A percentile compares a stretch with the other conserved stretches of the same genome.
Conservation (phyloP, 306 rosid species). For the Potentilla sterilis region DNA sequence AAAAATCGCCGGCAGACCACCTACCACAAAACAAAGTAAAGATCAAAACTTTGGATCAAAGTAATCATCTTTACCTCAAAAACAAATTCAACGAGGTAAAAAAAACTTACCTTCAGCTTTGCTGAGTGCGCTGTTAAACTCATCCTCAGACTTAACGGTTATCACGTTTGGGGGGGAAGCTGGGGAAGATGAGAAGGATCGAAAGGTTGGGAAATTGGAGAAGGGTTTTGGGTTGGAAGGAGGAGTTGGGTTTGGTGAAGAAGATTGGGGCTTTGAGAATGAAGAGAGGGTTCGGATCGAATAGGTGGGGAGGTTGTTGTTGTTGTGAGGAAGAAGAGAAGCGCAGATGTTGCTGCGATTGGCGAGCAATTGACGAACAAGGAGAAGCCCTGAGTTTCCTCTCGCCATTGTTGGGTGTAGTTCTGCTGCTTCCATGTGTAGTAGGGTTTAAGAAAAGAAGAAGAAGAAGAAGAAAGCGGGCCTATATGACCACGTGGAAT, state of each 20-base stretch:
- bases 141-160: slow-evolving; percentile 52
- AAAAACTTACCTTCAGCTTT: slow-evolving; percentile 44
- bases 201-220: not conserved
- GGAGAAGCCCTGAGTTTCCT: not conserved
- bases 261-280: not conserved
- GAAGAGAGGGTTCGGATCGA: slow-evolving; percentile 15
- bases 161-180: slow-evolving; percentile 44
- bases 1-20: slow-evolving; percentile 60
- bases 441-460: not conserved
- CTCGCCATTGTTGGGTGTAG: slow-evolving; percentile 3
- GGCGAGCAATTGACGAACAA: slow-evolving; percentile 6
- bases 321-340: slow-evolving; percentile 2
- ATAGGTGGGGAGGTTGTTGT: not conserved
- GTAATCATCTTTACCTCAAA: not conserved
- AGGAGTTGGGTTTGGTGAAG: not conserved
- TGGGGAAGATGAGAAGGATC: slow-evolving; percentile 25
- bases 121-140: slow-evolving; percentile 41
- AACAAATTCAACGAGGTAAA: too few relatives aligned
- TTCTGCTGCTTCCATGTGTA: not conserved
- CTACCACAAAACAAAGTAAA: slow-evolving; percentile 33
- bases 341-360: slow-evolving; percentile 10
- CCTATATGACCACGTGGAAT: not conserved
- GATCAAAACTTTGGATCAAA: slow-evolving; percentile 11
- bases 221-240: slow-evolving; percentile 16
- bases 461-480: not conserved